Conservation (phyloP, 202 grass and related monocot genomes). For the Setaria viridis region DNA sequence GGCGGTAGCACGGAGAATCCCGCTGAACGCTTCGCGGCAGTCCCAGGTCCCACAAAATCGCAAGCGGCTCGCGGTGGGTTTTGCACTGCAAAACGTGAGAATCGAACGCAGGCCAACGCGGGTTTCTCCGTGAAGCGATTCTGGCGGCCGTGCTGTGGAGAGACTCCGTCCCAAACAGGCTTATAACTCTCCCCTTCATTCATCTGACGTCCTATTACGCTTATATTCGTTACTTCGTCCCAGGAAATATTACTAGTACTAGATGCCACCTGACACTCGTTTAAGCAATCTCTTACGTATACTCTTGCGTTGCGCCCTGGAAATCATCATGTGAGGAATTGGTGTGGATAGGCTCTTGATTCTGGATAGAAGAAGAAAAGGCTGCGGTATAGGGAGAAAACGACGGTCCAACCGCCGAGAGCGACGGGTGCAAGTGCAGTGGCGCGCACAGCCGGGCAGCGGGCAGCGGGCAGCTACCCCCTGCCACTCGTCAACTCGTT, state of each 20-base stretch:
- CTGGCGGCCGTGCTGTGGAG: too few relatives aligned
- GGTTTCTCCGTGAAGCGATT: too few relatives aligned
- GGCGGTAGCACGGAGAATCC: too few relatives aligned
- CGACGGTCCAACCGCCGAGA: neutral
- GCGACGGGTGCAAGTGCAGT: neutral
- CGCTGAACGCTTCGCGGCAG: too few relatives aligned
- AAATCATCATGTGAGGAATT: neutral
- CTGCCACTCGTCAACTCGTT: constrained; percentile 27
- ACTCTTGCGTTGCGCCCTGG: neutral
- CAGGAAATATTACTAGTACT: neutral
- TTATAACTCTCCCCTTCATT: neutral
- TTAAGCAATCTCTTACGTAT: neutral
- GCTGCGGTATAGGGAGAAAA: neutral
- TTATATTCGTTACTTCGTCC: neutral
- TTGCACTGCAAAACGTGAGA: too few relatives aligned
- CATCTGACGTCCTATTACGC: neutral
- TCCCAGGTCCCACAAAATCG: too few relatives aligned
- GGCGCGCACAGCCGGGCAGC: neutral
- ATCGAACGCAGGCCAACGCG: too few relatives aligned
- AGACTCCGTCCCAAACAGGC: too few relatives aligned
- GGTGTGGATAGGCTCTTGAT: neutral
- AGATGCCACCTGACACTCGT: neutral
- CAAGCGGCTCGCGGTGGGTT: too few relatives aligned
- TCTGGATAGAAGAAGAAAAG: neutral
- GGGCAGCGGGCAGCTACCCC: neutral